Conservation (phyloP, 2,329 filamentous ascomycete species). For the Penicillium decumbens region DNA sequence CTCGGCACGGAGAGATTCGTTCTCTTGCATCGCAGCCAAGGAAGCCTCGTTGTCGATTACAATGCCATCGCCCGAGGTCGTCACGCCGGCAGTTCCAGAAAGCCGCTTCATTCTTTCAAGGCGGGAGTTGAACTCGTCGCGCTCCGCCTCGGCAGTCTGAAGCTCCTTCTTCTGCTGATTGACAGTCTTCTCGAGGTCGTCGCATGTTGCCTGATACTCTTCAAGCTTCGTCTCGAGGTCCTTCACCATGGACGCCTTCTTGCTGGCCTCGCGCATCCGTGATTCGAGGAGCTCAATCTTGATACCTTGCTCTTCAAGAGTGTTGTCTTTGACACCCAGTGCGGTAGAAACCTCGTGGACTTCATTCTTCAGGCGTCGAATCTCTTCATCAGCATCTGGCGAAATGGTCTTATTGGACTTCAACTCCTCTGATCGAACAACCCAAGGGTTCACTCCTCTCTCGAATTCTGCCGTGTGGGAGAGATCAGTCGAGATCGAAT, state of each 20-base stretch:
- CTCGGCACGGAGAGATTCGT: constrained; percentile 42
- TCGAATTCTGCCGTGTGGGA: constrained; percentile 76
- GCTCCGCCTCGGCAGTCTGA: constrained; percentile 36
- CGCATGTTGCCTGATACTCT: constrained; percentile 33
- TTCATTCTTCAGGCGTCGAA: constrained; percentile 73
- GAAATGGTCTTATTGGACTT: constrained; percentile 76
- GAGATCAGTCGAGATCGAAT: constrained; percentile 64
- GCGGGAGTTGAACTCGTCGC: constrained; percentile 40
- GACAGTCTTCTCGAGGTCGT: constrained; percentile 30
- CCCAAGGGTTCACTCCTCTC: constrained; percentile 71
- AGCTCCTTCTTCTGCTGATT: constrained; percentile 38
- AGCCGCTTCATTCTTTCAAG: constrained; percentile 43
- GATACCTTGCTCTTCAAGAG: constrained; percentile 77
- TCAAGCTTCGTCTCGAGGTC: constrained; percentile 43
- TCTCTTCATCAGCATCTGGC: constrained; percentile 77
- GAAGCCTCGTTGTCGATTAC: constrained; percentile 38
- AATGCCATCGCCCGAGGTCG: constrained; percentile 35
- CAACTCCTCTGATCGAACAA: constrained; percentile 72
- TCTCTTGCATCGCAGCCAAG: constrained; percentile 41
- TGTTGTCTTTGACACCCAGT: constrained; percentile 70
- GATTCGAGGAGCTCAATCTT: constrained; percentile 91
- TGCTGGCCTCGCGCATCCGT: constrained; percentile 74
- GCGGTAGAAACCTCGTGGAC: constrained; percentile 70
- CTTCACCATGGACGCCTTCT: constrained; percentile 59
- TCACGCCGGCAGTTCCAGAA: constrained; percentile 36